A percentile compares a stretch with the other conserved stretches of the same genome.
Evolutionary conservation across 768 basidiomycete genomes (phyloP).

Genomic region (Hericium rajendrae): DNA sequence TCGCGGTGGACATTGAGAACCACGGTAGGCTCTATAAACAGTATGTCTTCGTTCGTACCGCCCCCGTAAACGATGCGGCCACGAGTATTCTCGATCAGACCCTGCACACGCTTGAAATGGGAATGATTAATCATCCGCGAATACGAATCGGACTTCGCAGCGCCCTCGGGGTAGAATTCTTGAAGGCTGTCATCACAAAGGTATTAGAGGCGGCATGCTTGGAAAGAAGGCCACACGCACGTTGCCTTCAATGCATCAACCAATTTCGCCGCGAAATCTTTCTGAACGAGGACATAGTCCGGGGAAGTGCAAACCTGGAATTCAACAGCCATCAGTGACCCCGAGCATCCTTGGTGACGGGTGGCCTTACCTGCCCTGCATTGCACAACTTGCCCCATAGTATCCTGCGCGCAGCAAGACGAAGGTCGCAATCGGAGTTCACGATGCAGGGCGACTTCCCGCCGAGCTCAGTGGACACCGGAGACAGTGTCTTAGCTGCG

Average conservation of each 20-base stretch:
- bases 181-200: neutral
- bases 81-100: conserved; percentile 52
- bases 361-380: conserved; percentile 35
- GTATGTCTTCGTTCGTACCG: conserved; percentile 38
- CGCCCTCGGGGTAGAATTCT: conserved; percentile 33
- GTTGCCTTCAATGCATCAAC: conserved; percentile 58
- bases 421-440: conserved; percentile 57
- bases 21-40: conserved; percentile 66
- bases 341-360: neutral
- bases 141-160: conserved; percentile 34
- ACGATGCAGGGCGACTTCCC: conserved; percentile 71
- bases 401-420: conserved; percentile 53
- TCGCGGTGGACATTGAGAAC: conserved; percentile 49
- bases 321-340: neutral
- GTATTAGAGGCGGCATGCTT: neutral
- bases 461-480: conserved; percentile 53
- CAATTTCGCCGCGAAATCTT: conserved; percentile 43
- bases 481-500: conserved; percentile 67
- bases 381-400: conserved; percentile 72
- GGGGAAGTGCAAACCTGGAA: conserved; percentile 57
- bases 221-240: neutral
- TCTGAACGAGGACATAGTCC: conserved; percentile 37
- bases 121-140: conserved; percentile 41
- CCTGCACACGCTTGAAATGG: conserved; percentile 50
- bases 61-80: conserved; percentile 66